These are phyloP conservation scores for Phaeosphaeria sp. DNA, from an alignment of 2,329 filamentous ascomycete species.

Conservation along the genomic window DNA sequence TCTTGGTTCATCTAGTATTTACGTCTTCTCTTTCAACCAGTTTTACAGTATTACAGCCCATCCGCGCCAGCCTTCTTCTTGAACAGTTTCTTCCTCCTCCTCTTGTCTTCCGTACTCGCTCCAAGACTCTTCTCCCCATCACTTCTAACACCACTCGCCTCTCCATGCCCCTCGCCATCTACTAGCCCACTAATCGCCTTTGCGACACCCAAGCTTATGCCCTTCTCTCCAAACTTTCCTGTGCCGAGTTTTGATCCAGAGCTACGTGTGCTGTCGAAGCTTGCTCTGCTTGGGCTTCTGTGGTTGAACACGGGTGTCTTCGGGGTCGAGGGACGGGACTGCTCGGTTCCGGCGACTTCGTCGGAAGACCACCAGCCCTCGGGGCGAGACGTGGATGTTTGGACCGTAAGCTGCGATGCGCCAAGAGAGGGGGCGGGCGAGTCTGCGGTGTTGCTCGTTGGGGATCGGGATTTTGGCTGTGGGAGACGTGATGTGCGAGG, in stretches of 20 bases:
- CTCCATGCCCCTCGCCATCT: constrained; percentile 29
- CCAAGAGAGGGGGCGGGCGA: constrained; percentile 31
- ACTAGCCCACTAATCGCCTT: constrained; percentile 42
- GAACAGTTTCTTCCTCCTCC: constrained; percentile 5
- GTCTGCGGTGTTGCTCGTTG: constrained; percentile 11
- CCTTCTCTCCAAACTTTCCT: constrained; percentile 37
- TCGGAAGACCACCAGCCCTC: constrained; percentile 51
- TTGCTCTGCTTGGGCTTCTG: constrained; percentile 17
- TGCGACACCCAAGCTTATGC: constrained; percentile 41
- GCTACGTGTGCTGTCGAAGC: constrained; percentile 38
- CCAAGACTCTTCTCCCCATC: constrained; percentile 11
- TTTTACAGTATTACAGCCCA: not conserved
- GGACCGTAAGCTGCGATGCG: constrained; percentile 37
- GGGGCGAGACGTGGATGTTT: constrained; percentile 40
- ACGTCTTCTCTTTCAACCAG: not conserved
- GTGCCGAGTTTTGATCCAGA: constrained; percentile 22
- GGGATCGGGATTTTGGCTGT: constrained; percentile 9
- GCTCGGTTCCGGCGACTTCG: constrained; percentile 43
- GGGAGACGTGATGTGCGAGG: constrained; percentile 6
- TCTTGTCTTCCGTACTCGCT: constrained; percentile 12
- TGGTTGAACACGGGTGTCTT: constrained; percentile 7
- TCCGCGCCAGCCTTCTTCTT: constrained; percentile 5
- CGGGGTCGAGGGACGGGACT: constrained; percentile 28
- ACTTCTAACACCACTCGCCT: constrained; percentile 23
- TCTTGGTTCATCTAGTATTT: no score